Evolutionary conservation across 495 filamentous ascomycete species (phyloP), one percentile per base, ranked within the genome.

Genomic region (Xylaria longipes): DNA sequence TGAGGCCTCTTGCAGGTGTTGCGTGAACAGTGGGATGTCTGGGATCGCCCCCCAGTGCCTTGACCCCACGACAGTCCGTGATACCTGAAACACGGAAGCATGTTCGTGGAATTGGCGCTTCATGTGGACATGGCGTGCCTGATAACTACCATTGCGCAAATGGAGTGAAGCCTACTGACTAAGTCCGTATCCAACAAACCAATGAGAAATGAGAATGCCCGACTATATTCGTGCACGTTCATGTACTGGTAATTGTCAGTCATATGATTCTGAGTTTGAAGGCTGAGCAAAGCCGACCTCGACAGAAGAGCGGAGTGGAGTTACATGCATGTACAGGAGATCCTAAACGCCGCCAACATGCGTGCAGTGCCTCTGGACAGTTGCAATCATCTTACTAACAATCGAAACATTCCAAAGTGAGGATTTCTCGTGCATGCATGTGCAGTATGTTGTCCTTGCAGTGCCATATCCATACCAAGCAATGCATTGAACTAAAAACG

Each of bases 81-180:
- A 43, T 43, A 67, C 65, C 65, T 67, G 65, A 67, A 67, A 67
- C 65, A 43, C 46, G 65, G 64, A 22, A 27, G 33, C n/a, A n/a
- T 67, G 65, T 43, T 67, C 64, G 35, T 56, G 29, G 65, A 43
- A 14, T 41, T 54, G 31, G 48, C 64, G 46, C 64, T 50, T 66
- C 46, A 41, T 54, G 46, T 54, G 41, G 64, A 54, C 64, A 65
- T 65, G 62, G 61, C 22, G 27, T 25, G 35, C 9, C 60, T 41
- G 20, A 43, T 62, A 43, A 12, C 39, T 48, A 35, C 31, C 63
- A 64, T 29, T 64, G 61, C 41, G 61, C 29, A 22, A 46, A n/a
- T 60, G 11, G 60, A 61, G 35, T 39, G 33, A 14, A 17, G n/a
- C 60, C 37, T 39, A 39, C 2, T 6, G 5, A 27, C 2, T 9